Conservation (phyloP, 1,284 basidiomycete genomes). For the Porogramme epimiltina region DNA sequence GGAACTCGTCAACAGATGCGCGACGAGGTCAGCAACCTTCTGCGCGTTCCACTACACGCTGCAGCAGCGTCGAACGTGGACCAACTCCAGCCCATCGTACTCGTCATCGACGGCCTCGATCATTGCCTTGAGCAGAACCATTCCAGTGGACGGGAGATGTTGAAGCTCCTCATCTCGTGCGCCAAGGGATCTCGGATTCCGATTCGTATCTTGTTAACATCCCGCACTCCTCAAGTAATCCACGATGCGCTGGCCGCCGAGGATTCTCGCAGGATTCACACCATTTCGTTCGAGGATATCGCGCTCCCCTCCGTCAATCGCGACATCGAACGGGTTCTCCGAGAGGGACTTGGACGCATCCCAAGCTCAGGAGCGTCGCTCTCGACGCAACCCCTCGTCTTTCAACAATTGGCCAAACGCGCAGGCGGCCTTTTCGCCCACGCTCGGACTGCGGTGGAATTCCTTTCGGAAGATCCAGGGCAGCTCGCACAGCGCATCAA, state of each 20-base stretch:
- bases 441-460: constrained; percentile 7
- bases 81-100: not conserved
- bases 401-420: constrained; percentile 1
- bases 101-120: constrained; percentile 19
- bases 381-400: constrained; percentile 4
- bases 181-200: not conserved
- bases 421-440: constrained; percentile 16
- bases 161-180: constrained; percentile 5
- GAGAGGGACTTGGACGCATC: constrained; percentile 1
- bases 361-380: not conserved
- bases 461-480: constrained; percentile 3
- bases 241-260: constrained; percentile 1
- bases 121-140: constrained; percentile 7
- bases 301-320: constrained; percentile 3
- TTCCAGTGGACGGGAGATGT: not conserved
- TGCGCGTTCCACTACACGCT: constrained; percentile 3
- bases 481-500: constrained; percentile 6
- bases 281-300: constrained; percentile 10
- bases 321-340: constrained; percentile 13
- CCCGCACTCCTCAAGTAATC: constrained; percentile 13
- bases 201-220: constrained; percentile 19
- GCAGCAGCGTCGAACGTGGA: too few relatives aligned
- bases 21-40: not conserved
- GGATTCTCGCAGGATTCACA: not conserved
- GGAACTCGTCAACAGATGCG: constrained; percentile 3